phyloP scores from a whole-genome alignment of 805 yeast species.

The Diddensiella caesifluorescens region DNA sequence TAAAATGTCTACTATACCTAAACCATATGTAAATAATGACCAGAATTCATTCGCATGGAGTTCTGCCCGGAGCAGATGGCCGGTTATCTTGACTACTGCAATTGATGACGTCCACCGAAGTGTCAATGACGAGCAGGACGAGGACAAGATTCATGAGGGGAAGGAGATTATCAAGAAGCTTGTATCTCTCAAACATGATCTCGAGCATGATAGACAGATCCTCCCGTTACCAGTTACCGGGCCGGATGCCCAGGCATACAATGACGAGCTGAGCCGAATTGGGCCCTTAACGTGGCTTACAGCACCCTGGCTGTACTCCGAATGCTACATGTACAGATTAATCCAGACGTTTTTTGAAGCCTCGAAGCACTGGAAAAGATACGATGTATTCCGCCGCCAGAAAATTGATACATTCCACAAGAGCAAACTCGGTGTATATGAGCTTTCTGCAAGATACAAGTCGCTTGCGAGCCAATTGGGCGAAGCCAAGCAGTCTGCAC shows the following conservation, averaged over 20 bases:
- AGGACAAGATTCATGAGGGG: slow-evolving; percentile 41
- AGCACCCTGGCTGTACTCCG: slow-evolving; percentile 89
- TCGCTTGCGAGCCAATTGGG: slow-evolving; percentile 33
- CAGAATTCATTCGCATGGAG: slow-evolving; percentile 72
- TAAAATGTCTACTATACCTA: slow-evolving; percentile 6
- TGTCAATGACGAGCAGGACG: slow-evolving; percentile 21
- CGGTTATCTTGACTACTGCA: slow-evolving; percentile 65
- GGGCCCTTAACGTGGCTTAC: slow-evolving; percentile 55
- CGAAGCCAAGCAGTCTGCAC: slow-evolving; percentile 11
- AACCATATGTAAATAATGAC: slow-evolving; percentile 57
- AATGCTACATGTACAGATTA: slow-evolving; percentile 73
- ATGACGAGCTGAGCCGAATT: slow-evolving; percentile 43
- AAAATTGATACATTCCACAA: slow-evolving; percentile 72
- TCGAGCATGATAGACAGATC: slow-evolving; percentile 37
- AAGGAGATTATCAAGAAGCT: slow-evolving; percentile 40
- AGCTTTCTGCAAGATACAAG: slow-evolving; percentile 63
- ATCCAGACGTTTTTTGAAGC: slow-evolving; percentile 29
- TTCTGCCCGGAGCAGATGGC: slow-evolving; percentile 83
- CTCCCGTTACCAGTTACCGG: slow-evolving; percentile 39
- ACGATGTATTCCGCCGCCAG: slow-evolving; percentile 67
- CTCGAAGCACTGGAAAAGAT: slow-evolving; percentile 43
- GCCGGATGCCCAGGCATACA: slow-evolving; percentile 49
- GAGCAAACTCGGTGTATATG: slow-evolving; percentile 72
- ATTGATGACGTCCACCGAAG: slow-evolving; percentile 53
- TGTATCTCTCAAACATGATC: slow-evolving; percentile 35